Evolutionary conservation across 805 yeast genomes (phyloP).

Genomic region (Cyberlindnera meyerae): DNA sequence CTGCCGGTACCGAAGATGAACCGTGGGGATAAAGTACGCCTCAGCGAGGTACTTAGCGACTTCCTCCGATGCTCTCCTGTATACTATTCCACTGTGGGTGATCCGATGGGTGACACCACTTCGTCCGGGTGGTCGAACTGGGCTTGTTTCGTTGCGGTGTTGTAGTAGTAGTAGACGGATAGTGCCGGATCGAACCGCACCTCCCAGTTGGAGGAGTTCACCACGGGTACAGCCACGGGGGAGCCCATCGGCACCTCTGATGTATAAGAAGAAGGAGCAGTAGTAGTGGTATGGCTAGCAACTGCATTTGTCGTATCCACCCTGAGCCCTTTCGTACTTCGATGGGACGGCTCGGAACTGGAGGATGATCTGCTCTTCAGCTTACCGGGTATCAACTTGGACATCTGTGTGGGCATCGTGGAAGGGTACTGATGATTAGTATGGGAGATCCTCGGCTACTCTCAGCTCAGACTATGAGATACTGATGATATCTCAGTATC

Average conservation of each 20-base stretch:
- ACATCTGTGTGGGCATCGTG: no score
- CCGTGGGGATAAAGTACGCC: slow-evolving; percentile 22
- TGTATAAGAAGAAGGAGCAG: no score
- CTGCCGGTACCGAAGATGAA: slow-evolving; percentile 8
- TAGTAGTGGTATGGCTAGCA: no score
- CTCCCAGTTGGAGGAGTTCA: slow-evolving; percentile 21
- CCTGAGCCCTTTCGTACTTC: no score
- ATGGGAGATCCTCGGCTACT: no score
- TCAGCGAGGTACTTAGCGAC: slow-evolving; percentile 12
- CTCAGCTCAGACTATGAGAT: no score
- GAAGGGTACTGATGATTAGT: no score
- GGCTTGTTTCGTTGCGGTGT: slow-evolving; percentile 26
- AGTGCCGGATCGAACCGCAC: slow-evolving; percentile 27
- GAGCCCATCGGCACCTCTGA: neutral
- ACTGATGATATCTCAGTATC: no score
- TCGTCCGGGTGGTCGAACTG: slow-evolving; percentile 38
- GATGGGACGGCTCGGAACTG: no score
- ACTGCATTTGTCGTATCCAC: no score
- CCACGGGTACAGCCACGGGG: slow-evolving; percentile 10
- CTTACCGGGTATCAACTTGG: no score
- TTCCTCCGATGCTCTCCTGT: slow-evolving; percentile 5
- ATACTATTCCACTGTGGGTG: slow-evolving; percentile 1
- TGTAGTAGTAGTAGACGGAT: slow-evolving; percentile 30
- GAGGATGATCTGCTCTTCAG: no score
- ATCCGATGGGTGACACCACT: slow-evolving; percentile 26